phyloP scores from a whole-genome alignment of 129 eudicot species.

The Centrapalus pauciflorus region DNA sequence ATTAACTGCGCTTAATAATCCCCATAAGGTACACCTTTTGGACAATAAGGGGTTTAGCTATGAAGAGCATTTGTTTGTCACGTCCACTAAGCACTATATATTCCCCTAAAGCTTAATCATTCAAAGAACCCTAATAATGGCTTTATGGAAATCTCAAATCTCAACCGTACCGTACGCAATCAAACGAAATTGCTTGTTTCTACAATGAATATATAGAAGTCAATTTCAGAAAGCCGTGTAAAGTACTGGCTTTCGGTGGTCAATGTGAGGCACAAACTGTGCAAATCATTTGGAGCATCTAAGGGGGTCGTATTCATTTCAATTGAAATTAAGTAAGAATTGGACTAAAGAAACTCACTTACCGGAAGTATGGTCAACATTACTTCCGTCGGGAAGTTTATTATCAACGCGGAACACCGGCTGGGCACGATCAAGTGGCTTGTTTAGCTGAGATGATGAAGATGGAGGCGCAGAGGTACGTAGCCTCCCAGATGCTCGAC shows the following conservation, averaged over 20 bases:
- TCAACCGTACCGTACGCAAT: conserved; percentile 4
- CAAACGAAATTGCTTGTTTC: conserved; percentile 9
- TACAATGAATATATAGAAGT: not conserved
- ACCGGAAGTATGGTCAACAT: conserved; percentile 29
- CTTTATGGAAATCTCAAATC: not conserved
- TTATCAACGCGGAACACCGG: conserved; percentile 29
- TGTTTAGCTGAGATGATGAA: conserved; percentile 42
- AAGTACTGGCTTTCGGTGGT: not conserved
- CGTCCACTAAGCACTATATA: conserved; percentile 6
- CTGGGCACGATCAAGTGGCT: conserved; percentile 37
- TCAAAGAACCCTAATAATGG: conserved; percentile 24
- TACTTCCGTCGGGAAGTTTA: conserved; percentile 20
- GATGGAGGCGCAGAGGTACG: conserved; percentile 46
- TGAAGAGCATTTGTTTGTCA: not conserved
- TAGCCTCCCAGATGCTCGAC: conserved; percentile 93
- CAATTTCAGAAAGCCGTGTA: not conserved
- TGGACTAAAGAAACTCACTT: conserved; percentile 14
- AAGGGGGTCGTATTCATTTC: not conserved
- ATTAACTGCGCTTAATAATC: conserved; percentile 4
- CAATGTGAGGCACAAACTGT: not conserved
- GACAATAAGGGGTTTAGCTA: not conserved
- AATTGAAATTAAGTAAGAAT: conserved; percentile 2
- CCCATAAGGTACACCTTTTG: not conserved
- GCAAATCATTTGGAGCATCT: not conserved
- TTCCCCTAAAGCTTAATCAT: conserved; percentile 9